Evolutionary conservation across 2,329 filamentous ascomycete genomes (phyloP).

Genomic region (Ascochyta fabae): DNA sequence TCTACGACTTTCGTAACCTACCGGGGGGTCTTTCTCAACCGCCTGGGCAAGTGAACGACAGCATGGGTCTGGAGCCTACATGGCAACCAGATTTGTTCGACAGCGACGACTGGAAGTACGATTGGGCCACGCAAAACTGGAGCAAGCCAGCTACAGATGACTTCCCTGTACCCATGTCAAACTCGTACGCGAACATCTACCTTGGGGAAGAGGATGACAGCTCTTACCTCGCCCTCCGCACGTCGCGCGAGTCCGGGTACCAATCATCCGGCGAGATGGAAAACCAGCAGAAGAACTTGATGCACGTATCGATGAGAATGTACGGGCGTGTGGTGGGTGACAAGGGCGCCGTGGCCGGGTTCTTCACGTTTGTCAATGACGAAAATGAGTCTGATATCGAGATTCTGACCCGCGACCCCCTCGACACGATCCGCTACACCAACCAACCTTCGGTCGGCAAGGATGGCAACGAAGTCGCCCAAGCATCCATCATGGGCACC

Average conservation of each 20-base stretch:
- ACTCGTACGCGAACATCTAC: conserved; percentile 57
- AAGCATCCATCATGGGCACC: conserved; percentile 58
- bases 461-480: conserved; percentile 53
- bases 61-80: conserved; percentile 26
- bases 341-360: conserved; percentile 57
- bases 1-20: conserved; percentile 59
- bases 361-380: conserved; percentile 62
- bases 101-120: conserved; percentile 44
- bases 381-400: conserved; percentile 61
- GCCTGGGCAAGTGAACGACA: conserved; percentile 36
- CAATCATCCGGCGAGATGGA: conserved; percentile 59
- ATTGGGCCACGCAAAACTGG: conserved; percentile 55
- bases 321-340: conserved; percentile 54
- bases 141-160: conserved; percentile 47
- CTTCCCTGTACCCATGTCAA: conserved; percentile 53
- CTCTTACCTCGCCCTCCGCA: conserved; percentile 57
- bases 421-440: conserved; percentile 59
- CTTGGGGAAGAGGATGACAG: conserved; percentile 44
- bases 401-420: conserved; percentile 58
- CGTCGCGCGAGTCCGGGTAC: conserved; percentile 51
- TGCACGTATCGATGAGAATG: conserved; percentile 58
- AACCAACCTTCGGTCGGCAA: conserved; percentile 64
- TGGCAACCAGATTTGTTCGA: conserved; percentile 50
- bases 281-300: conserved; percentile 52
- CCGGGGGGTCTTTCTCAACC: conserved; percentile 32